Conservation (phyloP, 1,284 basidiomycete species). For the Rhodotorula sp. region DNA sequence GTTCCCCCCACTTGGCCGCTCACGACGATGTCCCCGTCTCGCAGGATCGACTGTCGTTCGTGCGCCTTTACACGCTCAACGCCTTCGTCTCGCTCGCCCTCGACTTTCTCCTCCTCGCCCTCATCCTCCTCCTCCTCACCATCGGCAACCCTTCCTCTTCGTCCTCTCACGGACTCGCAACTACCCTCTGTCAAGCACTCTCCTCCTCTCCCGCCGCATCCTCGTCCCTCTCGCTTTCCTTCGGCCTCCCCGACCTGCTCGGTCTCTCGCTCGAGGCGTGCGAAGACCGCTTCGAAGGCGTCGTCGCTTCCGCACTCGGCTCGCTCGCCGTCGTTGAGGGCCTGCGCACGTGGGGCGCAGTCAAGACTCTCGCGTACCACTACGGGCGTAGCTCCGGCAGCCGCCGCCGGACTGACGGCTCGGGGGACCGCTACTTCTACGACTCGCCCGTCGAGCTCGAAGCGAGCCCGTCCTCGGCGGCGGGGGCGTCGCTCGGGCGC, state of each 20-base stretch:
- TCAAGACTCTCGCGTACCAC: conserved; percentile 26
- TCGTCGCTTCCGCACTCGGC: conserved; percentile 1
- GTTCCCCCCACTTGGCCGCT: background rate
- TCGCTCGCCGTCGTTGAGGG: conserved; percentile 14
- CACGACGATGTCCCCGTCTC: background rate
- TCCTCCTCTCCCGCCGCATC: conserved; percentile 8
- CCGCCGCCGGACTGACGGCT: background rate
- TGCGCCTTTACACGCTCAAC: conserved; percentile 36
- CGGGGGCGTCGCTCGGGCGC: background rate
- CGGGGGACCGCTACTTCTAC: conserved; percentile 9
- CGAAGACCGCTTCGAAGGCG: conserved; percentile 30
- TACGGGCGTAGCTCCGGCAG: background rate
- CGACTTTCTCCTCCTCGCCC: conserved; percentile 26
- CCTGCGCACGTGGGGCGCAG: conserved; percentile 10
- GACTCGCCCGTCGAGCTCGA: conserved; percentile 24
- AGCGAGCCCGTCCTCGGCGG: background rate
- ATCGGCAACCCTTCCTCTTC: conserved; percentile 11
- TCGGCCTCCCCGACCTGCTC: conserved; percentile 23
- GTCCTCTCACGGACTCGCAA: conserved; percentile 11
- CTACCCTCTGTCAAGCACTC: conserved; percentile 29
- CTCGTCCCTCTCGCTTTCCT: conserved; percentile 1
- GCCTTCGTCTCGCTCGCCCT: conserved; percentile 30
- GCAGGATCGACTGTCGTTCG: conserved; percentile 23
- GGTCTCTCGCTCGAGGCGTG: conserved; percentile 29
- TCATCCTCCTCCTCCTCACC: conserved; percentile 14